A percentile compares a stretch with the other conserved stretches of the same genome.
phyloP scores from a whole-genome alignment of 306 rosid species.

The Vigna radiata region DNA sequence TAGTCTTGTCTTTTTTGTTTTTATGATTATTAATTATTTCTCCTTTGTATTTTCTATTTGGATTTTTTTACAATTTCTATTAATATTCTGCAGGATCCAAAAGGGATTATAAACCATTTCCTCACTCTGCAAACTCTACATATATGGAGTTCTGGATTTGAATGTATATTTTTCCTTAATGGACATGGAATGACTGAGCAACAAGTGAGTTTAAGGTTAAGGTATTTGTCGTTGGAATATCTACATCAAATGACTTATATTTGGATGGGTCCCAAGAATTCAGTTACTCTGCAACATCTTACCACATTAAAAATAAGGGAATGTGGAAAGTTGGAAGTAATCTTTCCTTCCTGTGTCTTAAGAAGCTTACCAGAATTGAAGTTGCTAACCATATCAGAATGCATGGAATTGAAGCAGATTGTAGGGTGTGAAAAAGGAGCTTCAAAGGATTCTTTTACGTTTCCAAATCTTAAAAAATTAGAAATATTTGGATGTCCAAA shows the following conservation, averaged over 20 bases:
- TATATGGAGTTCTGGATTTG: background rate
- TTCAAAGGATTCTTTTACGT: background rate
- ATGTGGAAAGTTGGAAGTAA: background rate
- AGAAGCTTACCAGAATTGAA: background rate
- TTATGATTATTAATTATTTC: background rate
- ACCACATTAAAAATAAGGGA: background rate
- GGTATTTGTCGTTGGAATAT: too few species aligned
- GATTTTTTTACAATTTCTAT: background rate
- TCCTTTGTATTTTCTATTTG: too few species aligned
- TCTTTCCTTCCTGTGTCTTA: conserved; percentile 1
- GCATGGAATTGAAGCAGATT: conserved; percentile 24
- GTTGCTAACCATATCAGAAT: background rate
- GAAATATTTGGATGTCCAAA: background rate
- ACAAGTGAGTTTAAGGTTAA: too few species aligned
- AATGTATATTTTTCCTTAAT: too few species aligned
- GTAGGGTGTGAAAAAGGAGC: background rate
- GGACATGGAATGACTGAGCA: background rate
- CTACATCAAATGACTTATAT: too few species aligned
- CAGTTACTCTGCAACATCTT: too few species aligned
- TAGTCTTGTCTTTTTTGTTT: background rate
- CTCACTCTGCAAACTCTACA: background rate
- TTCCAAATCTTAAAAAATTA: background rate
- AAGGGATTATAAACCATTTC: background rate
- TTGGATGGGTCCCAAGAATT: too few species aligned
- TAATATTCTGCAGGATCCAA: background rate